Evolutionary conservation across 2,329 filamentous ascomycete species (phyloP).

Genomic region (Penicillium sp.): DNA sequence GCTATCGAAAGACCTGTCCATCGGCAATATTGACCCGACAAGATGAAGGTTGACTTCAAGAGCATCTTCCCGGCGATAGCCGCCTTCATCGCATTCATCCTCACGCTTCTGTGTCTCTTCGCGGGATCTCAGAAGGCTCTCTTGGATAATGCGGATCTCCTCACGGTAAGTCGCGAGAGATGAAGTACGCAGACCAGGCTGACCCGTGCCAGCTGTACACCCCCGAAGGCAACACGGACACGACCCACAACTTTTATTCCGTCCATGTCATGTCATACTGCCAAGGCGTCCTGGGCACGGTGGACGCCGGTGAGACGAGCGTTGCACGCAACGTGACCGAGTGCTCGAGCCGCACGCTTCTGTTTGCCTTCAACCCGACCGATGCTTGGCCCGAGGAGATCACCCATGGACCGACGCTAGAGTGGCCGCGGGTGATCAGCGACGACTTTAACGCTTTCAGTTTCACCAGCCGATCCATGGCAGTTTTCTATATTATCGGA

Average conservation of each 20-base stretch:
- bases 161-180: slow-evolving; percentile 48
- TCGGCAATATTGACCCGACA: not conserved
- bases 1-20: not conserved
- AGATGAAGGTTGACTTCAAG: slow-evolving; percentile 16
- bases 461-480: slow-evolving; percentile 51
- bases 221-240: slow-evolving; percentile 45
- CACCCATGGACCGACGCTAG: slow-evolving; percentile 46
- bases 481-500: slow-evolving; percentile 60
- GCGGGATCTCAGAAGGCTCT: slow-evolving; percentile 57
- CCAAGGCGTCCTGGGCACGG: slow-evolving; percentile 42
- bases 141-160: slow-evolving; percentile 56
- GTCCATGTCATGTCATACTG: slow-evolving; percentile 62
- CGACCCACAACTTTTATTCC: slow-evolving; percentile 61
- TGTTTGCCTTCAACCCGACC: slow-evolving; percentile 58
- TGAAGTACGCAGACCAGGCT: slow-evolving; percentile 15
- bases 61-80: slow-evolving; percentile 50
- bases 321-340: slow-evolving; percentile 48
- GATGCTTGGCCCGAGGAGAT: slow-evolving; percentile 51
- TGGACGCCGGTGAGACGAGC: slow-evolving; percentile 40
- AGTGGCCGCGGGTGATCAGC: slow-evolving; percentile 58
- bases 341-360: slow-evolving; percentile 54
- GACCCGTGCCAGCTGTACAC: slow-evolving; percentile 41
- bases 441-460: slow-evolving; percentile 53
- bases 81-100: slow-evolving; percentile 55
- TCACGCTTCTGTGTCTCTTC: slow-evolving; percentile 60